Percentiles rank a stretch among this genome's conserved stretches.
Evolutionary conservation across 352 stramenopile genomes (phyloP).

Genomic region (Pythium volutum): DNA sequence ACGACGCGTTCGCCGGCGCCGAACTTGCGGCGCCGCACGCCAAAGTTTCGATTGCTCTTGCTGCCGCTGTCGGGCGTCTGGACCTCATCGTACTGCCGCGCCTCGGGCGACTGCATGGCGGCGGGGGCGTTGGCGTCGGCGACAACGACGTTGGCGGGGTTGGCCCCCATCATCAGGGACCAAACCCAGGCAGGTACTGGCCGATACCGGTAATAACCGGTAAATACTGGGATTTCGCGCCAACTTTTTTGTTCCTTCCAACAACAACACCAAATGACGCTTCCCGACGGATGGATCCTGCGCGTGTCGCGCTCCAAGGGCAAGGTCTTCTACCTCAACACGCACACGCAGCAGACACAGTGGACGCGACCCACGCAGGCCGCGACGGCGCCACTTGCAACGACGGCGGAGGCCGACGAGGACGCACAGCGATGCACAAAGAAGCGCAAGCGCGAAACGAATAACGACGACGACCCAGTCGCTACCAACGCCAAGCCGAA

Average conservation of each 20-base stretch:
- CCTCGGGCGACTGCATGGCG: conserved; percentile 15
- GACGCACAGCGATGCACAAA: conserved; percentile 1
- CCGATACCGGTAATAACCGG: conserved; percentile 1
- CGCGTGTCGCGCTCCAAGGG: conserved; percentile 68
- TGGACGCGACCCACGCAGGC: conserved; percentile 46
- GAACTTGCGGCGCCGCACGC: conserved; percentile 19
- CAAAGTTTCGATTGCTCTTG: conserved; percentile 14
- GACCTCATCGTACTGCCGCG: conserved; percentile 18
- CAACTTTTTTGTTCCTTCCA: not conserved
- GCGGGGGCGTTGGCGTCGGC: not conserved
- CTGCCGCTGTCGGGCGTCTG: conserved; percentile 19
- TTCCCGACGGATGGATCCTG: conserved; percentile 57
- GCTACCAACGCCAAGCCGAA: not conserved
- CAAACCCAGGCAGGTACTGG: not conserved
- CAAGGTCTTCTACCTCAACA: conserved; percentile 72
- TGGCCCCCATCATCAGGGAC: conserved; percentile 17
- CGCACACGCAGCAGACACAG: conserved; percentile 42
- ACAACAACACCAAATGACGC: conserved; percentile 12
- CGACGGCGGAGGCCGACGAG: not conserved
- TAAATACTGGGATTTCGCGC: conserved; percentile 17
- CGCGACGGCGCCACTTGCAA: not conserved
- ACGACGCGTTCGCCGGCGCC: not conserved
- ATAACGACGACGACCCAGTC: too few relatives aligned
- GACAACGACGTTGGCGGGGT: not conserved
- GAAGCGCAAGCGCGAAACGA: conserved; percentile 24